Percentiles rank a stretch among this genome's conserved stretches.
Conservation (phyloP, 2,329 filamentous ascomycete genomes). For the Salinomyces thailandicus region DNA sequence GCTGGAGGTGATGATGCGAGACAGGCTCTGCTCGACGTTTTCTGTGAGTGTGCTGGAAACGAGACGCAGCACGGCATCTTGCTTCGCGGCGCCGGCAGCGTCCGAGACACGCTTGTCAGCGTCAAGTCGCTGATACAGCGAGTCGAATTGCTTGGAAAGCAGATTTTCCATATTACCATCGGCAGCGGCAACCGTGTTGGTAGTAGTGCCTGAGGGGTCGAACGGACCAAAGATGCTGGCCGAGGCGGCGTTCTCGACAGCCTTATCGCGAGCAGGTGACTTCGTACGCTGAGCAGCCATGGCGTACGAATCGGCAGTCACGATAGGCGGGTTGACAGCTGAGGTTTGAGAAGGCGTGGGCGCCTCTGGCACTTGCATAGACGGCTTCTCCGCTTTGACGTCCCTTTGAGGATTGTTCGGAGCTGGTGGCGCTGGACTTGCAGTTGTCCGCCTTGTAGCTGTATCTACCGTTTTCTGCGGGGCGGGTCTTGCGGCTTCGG, state of each 20-base stretch:
- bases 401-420: constrained; percentile 10
- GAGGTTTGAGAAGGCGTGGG: constrained; percentile 10
- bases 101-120: constrained; percentile 59
- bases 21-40: constrained; percentile 65
- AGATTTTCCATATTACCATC: background rate
- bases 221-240: constrained; percentile 2
- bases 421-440: constrained; percentile 10
- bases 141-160: constrained; percentile 38
- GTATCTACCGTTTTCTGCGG: constrained; percentile 10
- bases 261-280: constrained; percentile 3
- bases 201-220: background rate
- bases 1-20: constrained; percentile 63
- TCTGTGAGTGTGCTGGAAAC: constrained; percentile 59
- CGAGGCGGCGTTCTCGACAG: background rate
- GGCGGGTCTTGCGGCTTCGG: constrained; percentile 12
- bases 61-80: constrained; percentile 57
- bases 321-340: constrained; percentile 22
- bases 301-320: constrained; percentile 32
- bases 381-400: constrained; percentile 7
- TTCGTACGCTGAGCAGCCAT: constrained; percentile 28
- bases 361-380: constrained; percentile 17
- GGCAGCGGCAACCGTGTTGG: background rate
- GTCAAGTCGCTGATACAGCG: constrained; percentile 51
- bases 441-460: constrained; percentile 11
- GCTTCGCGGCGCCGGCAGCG: constrained; percentile 52